Base-by-base conservation (phyloP, 441 rosid species). In the Breynia disticha region DNA sequence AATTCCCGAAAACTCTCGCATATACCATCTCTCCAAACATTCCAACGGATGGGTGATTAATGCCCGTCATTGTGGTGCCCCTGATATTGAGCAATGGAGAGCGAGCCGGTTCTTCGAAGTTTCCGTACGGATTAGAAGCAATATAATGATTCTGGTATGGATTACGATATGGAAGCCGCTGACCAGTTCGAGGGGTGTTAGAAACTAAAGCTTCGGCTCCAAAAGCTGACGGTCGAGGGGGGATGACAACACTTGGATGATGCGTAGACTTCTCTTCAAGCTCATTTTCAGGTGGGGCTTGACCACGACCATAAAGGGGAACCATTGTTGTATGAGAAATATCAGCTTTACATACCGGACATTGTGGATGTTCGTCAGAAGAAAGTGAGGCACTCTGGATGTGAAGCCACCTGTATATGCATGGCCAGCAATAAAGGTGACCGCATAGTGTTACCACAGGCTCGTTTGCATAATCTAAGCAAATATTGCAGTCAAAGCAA, bases 351-450 rank as follows among this genome's bases (percentile, higher is more conserved):
- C 97, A 89, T 38, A 89, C 82, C 0, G 95, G 97, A 48, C 97
- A 89, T 37, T 76, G 90, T 0, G 82, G 90, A 53, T 73, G 75
- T 59, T 88, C 87, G 21, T 80, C 84, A 1, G 76, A 48, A 50
- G 79, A 75, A 50, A 81, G 75, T 1, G 95, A 82, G 42, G 73
- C 69, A 49, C 81, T 81, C 69, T 87, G 91, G 64, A 84, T 80
- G 6, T 79, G 89, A 16, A 84, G 83, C 97, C 96, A 87, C 65
- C 64, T 76, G 81, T 84, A 90, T 66, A 90, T 87, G 80, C 97
- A 90, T 35, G 95, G 86, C 97, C 96, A 90, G 70, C 95, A 90
- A 70, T 76, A 90, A 55, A 90, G 90, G 67, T 90, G 97, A 20
- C 97, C 95, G 18, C 97, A 87, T 48, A 80, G 85, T 46, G 95